Evolutionary conservation across 148 eudicot genomes (phyloP).

Genomic region (Amaranthus cruentus): DNA sequence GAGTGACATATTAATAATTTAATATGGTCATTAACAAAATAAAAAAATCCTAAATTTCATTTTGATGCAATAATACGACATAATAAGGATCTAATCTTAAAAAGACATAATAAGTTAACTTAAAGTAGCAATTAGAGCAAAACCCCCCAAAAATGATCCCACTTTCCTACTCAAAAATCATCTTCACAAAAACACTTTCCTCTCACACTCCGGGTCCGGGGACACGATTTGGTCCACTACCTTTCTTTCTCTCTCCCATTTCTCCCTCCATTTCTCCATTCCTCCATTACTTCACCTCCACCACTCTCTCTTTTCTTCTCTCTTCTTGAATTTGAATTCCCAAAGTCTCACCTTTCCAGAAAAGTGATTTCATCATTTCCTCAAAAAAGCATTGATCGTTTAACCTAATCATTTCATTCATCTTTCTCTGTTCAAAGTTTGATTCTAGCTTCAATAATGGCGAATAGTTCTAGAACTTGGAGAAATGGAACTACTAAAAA

Average conservation of each 20-base stretch:
- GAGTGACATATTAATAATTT: too few species aligned
- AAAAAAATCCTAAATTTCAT: too few species aligned
- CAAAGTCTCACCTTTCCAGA: neutral
- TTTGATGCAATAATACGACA: too few species aligned
- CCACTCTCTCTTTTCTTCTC: slow-evolving; percentile 6
- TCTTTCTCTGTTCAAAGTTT: neutral
- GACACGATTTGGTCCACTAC: slow-evolving; percentile 17
- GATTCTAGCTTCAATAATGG: slow-evolving; percentile 28
- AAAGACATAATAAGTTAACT: too few species aligned
- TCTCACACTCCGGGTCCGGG: neutral
- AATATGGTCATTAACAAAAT: too few species aligned
- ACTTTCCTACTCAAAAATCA: too few species aligned
- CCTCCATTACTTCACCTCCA: slow-evolving; percentile 23
- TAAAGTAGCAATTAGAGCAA: too few species aligned
- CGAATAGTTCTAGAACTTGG: slow-evolving; percentile 16
- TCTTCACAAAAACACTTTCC: too few species aligned
- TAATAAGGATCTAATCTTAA: too few species aligned
- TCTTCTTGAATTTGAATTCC: neutral
- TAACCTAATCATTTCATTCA: neutral
- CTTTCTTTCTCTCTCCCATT: neutral
- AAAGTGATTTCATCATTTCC: neutral
- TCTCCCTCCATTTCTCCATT: neutral
- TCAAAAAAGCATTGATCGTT: neutral
- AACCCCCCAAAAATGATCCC: too few species aligned
- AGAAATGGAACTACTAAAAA: slow-evolving; percentile 27